Base-by-base conservation (phyloP, 306 rosid genomes). In the Sechiopsis laciniata region DNA sequence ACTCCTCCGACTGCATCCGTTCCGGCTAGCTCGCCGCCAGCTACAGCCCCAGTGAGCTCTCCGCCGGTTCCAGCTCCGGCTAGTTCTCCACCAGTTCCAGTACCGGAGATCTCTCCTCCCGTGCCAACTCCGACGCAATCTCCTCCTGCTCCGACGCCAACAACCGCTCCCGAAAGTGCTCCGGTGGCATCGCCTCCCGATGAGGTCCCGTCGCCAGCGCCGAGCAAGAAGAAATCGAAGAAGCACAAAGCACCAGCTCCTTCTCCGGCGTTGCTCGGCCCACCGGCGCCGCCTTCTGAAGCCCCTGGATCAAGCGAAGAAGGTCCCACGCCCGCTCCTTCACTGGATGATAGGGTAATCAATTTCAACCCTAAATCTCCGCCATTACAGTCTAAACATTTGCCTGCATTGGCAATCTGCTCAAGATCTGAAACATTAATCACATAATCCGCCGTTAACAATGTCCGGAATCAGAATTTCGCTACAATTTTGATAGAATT, bases 201-300 rank as follows among this genome's bases (percentile, higher is more conserved):
- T 29, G 93, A 82, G 77, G 88, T 76, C 55, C 93, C 93, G 0
- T 83, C 88, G 16, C 87, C 85, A 3, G 85, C 88, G 13, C 98
- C 98, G 7, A 78, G 78, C 20, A 73, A 73, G 55, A 70, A 70
- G 74, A 88, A 88, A 61, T 68, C 91, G 0, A 88, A 84, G 87
- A 88, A 88, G 83, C 87, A 84, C 79, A 70, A 68, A 57, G 87
- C 95, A 2, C 90, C 89, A 0, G 85, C 91, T 66, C 94, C 96
- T 0, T 75, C 86, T 0, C 89, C 91, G 9, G 40, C 37, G 17
- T 57, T 73, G 40, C 68, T 73, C 9, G 55, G 68, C 40, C 76
- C 76, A 2, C 76, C 68, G 42, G 76, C 68, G 0, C 76, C 68
- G 1, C 90, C 93, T 3, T 58, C 54, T 0, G 93, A 86, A 76